Evolutionary conservation across 2,329 filamentous ascomycete genomes (phyloP).

Genomic region (Arachnomyces sp.): DNA sequence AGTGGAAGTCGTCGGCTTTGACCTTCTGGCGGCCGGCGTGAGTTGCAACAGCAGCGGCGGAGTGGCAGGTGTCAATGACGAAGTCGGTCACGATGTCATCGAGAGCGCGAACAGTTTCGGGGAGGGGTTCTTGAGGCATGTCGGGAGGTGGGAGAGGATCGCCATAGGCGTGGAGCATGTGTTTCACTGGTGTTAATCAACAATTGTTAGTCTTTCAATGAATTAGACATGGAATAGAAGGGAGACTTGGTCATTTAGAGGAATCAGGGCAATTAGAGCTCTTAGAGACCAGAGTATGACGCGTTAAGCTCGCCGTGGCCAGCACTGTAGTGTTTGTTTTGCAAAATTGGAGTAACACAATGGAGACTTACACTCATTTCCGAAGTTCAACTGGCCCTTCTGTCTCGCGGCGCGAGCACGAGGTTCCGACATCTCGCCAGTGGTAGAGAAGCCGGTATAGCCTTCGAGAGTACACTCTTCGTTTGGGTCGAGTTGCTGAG

Average conservation of each 20-base stretch:
- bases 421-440: slow-evolving; percentile 57
- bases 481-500: too few species aligned
- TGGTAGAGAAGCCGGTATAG: too few species aligned
- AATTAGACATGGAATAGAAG: neutral
- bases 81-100: slow-evolving; percentile 97
- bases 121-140: slow-evolving; percentile 68
- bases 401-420: slow-evolving; percentile 70
- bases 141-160: slow-evolving; percentile 45
- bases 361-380: slow-evolving; percentile 55
- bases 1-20: slow-evolving; percentile 97
- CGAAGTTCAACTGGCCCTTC: slow-evolving; percentile 76
- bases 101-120: slow-evolving; percentile 75
- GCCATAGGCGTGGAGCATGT: slow-evolving; percentile 39
- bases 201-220: neutral
- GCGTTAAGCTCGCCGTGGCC: neutral
- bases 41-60: slow-evolving; percentile 75
- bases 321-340: neutral
- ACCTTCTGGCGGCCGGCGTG: slow-evolving; percentile 90
- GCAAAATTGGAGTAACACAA: neutral
- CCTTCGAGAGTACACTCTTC: too few species aligned
- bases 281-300: neutral
- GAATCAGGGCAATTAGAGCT: too few species aligned
- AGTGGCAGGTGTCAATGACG: slow-evolving; percentile 87
- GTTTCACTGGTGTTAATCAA: slow-evolving; percentile 24
- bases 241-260: too few species aligned